Evolutionary conservation across 176 grass and related monocot genomes (phyloP).

Genomic region (Puccinellia tenuiflora): DNA sequence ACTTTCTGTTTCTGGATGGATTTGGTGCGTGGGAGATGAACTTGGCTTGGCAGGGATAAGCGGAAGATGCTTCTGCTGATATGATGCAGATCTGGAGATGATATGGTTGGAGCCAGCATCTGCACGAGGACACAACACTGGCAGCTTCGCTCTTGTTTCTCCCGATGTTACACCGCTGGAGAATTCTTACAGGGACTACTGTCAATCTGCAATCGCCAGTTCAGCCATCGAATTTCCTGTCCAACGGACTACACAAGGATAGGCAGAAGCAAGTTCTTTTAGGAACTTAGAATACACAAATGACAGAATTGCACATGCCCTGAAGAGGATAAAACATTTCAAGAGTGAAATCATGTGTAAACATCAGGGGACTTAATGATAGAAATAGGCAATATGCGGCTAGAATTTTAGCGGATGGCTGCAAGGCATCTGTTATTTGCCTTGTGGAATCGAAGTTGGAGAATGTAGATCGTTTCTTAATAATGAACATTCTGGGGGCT

Average conservation of each 20-base stretch:
- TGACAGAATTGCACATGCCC: neutral
- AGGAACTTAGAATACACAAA: neutral
- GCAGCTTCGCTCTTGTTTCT: constrained; percentile 11
- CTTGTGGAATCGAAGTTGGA: too few relatives aligned
- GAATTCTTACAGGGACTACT: neutral
- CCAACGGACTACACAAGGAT: neutral
- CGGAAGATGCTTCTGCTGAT: neutral
- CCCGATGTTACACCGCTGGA: constrained; percentile 6
- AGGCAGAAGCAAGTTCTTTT: neutral
- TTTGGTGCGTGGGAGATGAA: constrained; percentile 22
- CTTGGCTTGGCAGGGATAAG: neutral
- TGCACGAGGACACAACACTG: neutral
- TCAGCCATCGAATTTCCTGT: neutral
- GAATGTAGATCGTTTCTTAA: too few relatives aligned
- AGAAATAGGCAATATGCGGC: too few relatives aligned
- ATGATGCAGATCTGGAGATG: constrained; percentile 10
- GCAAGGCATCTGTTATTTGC: too few relatives aligned
- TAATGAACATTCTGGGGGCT: too few relatives aligned
- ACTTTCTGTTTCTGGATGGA: constrained; percentile 25
- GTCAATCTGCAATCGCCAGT: neutral
- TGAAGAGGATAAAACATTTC: neutral
- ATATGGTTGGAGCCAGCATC: neutral
- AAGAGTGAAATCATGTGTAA: neutral
- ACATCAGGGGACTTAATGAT: too few relatives aligned
- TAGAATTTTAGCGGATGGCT: too few relatives aligned